Percentiles rank a stretch among this genome's conserved stretches.
Evolutionary conservation across 495 filamentous ascomycete species (phyloP).

Genomic region (Penicillium fimorum): DNA sequence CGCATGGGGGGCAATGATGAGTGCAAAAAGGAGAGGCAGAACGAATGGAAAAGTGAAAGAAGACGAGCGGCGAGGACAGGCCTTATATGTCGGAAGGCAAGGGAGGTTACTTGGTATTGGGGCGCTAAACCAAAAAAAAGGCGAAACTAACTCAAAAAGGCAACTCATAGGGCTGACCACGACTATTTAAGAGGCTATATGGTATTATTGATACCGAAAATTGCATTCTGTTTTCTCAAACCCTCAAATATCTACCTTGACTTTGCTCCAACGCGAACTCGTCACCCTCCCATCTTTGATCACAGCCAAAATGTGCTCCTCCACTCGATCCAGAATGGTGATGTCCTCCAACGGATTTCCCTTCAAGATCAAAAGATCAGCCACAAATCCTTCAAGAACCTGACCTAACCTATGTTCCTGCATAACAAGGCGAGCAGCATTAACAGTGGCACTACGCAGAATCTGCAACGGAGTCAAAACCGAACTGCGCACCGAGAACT

Average conservation of each 20-base stretch:
- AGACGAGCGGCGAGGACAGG: no score
- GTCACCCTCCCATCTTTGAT: constrained; percentile 49
- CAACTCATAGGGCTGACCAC: no score
- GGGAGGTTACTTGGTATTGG: no score
- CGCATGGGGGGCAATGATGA: no score
- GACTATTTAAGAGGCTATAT: no score
- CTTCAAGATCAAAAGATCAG: constrained; percentile 44
- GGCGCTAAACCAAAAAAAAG: no score
- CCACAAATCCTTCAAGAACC: constrained; percentile 38
- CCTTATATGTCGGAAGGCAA: no score
- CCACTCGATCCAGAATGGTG: constrained; percentile 43
- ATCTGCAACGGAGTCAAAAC: constrained; percentile 43
- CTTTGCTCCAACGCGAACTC: constrained; percentile 5
- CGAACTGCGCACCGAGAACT: constrained; percentile 46
- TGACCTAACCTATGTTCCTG: constrained; percentile 43
- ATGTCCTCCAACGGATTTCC: constrained; percentile 53
- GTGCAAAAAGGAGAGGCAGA: no score
- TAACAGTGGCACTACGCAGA: constrained; percentile 51
- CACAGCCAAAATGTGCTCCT: constrained; percentile 43
- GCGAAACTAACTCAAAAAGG: no score
- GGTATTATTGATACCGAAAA: background rate
- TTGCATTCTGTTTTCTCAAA: background rate
- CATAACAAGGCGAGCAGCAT: constrained; percentile 44
- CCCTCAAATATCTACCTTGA: background rate
- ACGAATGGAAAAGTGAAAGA: no score